Conservation (phyloP, 345 rosid species). For the Aquilaria sinensis region DNA sequence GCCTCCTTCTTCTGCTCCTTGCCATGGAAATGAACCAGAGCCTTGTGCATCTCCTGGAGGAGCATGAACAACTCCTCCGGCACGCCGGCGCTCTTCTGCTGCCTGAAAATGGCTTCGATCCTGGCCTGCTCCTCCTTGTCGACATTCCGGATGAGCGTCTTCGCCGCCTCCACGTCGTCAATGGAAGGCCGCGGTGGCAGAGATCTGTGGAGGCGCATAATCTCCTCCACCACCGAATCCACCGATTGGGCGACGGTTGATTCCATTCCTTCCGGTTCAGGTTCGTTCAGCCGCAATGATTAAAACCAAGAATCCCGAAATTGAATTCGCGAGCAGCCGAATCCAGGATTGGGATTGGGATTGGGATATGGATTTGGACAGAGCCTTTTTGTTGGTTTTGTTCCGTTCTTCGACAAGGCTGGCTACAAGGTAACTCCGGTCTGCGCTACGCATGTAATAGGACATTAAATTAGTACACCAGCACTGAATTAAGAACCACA, state of each 20-base stretch:
- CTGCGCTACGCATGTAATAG: too few relatives aligned
- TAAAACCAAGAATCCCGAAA: too few relatives aligned
- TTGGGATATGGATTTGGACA: too few relatives aligned
- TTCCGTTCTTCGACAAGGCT: too few relatives aligned
- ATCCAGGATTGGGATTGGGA: too few relatives aligned
- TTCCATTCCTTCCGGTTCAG: too few relatives aligned
- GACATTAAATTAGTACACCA: too few relatives aligned
- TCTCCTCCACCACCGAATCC: conserved; percentile 65
- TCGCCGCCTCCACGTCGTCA: conserved; percentile 82
- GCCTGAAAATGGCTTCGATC: conserved; percentile 54
- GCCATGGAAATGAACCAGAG: conserved; percentile 44
- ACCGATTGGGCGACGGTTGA: conserved; percentile 26
- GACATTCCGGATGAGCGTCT: conserved; percentile 47
- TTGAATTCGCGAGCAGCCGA: too few relatives aligned
- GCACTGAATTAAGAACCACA: too few relatives aligned
- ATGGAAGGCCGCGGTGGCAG: conserved; percentile 66
- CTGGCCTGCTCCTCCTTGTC: conserved; percentile 73
- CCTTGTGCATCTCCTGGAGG: conserved; percentile 70
- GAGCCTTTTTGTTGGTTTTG: too few relatives aligned
- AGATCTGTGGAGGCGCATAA: conserved; percentile 84
- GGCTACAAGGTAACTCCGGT: too few relatives aligned
- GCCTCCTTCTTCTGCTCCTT: conserved; percentile 81
- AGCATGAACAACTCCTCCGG: conserved; percentile 68
- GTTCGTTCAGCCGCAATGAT: too few relatives aligned
- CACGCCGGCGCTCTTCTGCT: conserved; percentile 38